Base-by-base conservation (phyloP, 345 rosid species). In the Arabidopsis suecica region DNA sequence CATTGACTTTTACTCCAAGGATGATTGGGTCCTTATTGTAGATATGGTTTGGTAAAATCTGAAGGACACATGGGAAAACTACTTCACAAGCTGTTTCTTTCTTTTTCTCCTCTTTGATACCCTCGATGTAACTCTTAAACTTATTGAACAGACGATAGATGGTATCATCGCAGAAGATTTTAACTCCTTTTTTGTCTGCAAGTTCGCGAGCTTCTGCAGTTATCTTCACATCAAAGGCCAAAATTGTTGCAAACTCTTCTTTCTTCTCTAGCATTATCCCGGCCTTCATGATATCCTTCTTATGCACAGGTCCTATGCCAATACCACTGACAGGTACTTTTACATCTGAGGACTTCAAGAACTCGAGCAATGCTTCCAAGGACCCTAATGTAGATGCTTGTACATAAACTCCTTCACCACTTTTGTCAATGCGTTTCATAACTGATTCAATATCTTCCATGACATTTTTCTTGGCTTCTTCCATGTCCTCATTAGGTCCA, bases 301-400 rank as follows among this genome's bases (percentile, higher is more conserved):
- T 91, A 68, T 91, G 97, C 16, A 91, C 89, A 59, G 96, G 97
- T 22, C 97, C 96, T 38, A 94, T 87, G 63, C 89, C 84, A 71
- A 90, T 90, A 59, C 93, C 89, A 69, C 97, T 88, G 30, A 94
- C 98, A 42, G 97, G 98, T 76, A 91, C 86, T 56, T 72, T 84
- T 37, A 91, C 97, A 38, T 82, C 91, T 3, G 94, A 93, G 18
- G 98, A 80, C 85, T 87, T 91, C 84, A 94, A 78, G 80, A 84
- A 86, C 69, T 91, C 98, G 58, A 91, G 88, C 79, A 94, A 77
- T 10, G 98, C 97, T 87, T 94, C 98, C 82, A 94, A 80, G 22
- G 97, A 94, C 38, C 98, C 97, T 57, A 90, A 83, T 6, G 98
- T 90, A 12, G 98, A 94, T 44, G 97, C 95, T 82, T 94, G 96